Evolutionary conservation across 176 grass and related monocot genomes (phyloP).

Genomic region (Aegilops longissima): DNA sequence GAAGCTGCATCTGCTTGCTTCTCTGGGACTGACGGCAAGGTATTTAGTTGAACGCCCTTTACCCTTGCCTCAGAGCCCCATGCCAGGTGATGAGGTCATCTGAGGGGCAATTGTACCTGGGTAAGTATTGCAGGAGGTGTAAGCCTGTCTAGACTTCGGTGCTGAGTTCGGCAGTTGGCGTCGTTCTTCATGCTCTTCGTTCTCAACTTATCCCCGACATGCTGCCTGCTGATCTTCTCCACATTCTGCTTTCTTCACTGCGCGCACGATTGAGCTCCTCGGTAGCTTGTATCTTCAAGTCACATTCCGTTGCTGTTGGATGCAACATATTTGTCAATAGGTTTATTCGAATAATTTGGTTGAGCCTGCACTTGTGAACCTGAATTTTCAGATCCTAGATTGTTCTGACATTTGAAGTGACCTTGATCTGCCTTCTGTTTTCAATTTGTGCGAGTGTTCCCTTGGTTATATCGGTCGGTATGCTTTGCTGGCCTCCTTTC

Average conservation of each 20-base stretch:
- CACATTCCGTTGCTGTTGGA: background rate
- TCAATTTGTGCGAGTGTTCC: too few relatives aligned
- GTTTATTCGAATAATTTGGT: background rate
- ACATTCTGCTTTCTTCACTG: background rate
- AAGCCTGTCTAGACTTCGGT: background rate
- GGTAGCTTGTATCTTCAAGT: background rate
- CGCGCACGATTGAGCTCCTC: background rate
- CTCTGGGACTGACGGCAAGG: background rate
- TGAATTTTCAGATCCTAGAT: background rate
- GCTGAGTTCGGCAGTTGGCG: background rate
- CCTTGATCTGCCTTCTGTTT: background rate
- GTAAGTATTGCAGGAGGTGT: too few relatives aligned
- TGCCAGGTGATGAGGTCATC: background rate
- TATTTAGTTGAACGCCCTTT: constrained; percentile 13
- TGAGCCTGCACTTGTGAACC: background rate
- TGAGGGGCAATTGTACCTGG: background rate
- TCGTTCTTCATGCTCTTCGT: background rate
- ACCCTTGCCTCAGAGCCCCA: background rate
- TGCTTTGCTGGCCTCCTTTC: too few relatives aligned
- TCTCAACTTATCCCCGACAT: background rate
- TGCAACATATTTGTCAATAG: background rate
- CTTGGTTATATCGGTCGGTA: too few relatives aligned
- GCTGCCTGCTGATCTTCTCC: background rate
- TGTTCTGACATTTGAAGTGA: background rate
- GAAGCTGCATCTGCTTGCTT: constrained; percentile 11